Conservation (phyloP, 305 asterid species). For the Fraxinus velutina region DNA sequence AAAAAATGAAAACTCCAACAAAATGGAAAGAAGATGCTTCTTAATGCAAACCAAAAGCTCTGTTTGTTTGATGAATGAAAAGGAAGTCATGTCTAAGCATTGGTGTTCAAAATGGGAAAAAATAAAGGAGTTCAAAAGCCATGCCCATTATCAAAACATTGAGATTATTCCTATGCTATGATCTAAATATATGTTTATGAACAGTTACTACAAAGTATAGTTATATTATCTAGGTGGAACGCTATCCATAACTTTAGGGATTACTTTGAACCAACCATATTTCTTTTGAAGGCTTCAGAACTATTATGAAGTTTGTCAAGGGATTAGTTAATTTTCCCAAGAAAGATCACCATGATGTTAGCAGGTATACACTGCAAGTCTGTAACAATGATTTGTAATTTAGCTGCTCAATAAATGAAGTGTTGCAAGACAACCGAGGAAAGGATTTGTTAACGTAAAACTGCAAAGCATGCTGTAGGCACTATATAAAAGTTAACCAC, state of each 20-base stretch:
- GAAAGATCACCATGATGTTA: not conserved
- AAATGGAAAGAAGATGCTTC: not conserved
- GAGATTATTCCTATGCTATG: not conserved
- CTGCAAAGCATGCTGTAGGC: not conserved
- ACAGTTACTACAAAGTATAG: not conserved
- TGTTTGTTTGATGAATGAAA: not conserved
- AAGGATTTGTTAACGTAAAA: not conserved
- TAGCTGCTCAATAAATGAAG: not conserved
- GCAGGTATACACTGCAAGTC: not conserved
- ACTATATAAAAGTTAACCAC: conserved; percentile 19
- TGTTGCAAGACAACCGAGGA: conserved; percentile 14
- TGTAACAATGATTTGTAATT: not conserved
- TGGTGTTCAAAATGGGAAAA: not conserved
- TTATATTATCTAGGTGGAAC: not conserved
- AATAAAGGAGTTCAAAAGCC: not conserved
- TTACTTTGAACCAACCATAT: not conserved
- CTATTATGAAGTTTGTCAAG: not conserved
- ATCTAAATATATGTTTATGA: not conserved
- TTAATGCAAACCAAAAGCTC: not conserved
- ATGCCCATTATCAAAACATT: not conserved
- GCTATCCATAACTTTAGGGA: not conserved
- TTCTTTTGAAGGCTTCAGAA: not conserved
- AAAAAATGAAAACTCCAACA: not conserved
- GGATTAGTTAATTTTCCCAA: not conserved
- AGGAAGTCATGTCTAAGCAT: not conserved